Evolutionary conservation across 495 filamentous ascomycete species (phyloP).

Genomic region (Aspergillus nidulans): DNA sequence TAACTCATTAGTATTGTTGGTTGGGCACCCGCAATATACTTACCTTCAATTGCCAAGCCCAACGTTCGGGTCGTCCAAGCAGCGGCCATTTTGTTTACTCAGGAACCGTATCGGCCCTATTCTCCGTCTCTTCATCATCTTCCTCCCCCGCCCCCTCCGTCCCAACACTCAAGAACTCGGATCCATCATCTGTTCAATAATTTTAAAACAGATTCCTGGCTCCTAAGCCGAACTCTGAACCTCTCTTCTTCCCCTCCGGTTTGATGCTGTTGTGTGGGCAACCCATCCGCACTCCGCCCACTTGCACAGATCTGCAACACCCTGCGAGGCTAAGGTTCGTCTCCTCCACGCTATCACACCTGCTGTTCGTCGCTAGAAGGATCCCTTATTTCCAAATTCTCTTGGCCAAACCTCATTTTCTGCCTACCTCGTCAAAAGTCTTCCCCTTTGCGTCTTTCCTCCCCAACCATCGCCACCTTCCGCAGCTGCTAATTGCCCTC

Average conservation of each 20-base stretch:
- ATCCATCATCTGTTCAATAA: not conserved
- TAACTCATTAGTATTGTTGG: not conserved
- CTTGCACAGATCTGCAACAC: constrained; percentile 20
- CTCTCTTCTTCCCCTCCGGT: not conserved
- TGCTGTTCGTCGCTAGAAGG: not conserved
- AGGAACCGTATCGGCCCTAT: not conserved
- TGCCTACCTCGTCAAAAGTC: not conserved
- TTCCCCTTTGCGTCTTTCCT: not conserved
- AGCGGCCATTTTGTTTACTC: constrained; percentile 11
- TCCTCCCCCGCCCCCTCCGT: not conserved
- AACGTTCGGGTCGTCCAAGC: constrained; percentile 15
- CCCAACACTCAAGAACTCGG: not conserved
- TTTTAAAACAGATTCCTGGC: not conserved
- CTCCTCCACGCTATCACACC: not conserved
- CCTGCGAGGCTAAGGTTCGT: constrained; percentile 20
- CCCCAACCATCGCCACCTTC: not conserved
- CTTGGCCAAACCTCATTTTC: not conserved
- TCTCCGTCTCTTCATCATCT: constrained; percentile 1
- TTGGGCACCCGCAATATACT: not conserved
- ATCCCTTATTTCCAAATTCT: not conserved
- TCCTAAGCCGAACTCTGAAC: not conserved
- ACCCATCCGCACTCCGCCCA: constrained; percentile 11
- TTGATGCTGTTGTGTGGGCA: constrained; percentile 9
- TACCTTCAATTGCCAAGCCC: constrained; percentile 5
- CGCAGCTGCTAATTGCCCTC: not conserved